phyloP scores from a whole-genome alignment of 192 early-diverging fungal species.

The Lobulomyces angularis region DNA sequence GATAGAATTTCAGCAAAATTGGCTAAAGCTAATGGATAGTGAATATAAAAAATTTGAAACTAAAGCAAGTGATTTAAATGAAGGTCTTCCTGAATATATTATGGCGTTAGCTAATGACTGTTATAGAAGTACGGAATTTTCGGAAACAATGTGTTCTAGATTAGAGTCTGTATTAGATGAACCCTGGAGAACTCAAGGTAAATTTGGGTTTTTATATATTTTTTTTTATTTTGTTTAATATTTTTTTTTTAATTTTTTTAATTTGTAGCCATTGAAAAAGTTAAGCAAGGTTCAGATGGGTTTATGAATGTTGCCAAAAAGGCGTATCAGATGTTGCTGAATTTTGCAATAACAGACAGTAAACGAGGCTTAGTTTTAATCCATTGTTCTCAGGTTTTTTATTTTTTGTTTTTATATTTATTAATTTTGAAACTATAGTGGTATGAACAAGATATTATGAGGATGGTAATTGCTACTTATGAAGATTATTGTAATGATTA shows the following conservation, averaged over 20 bases:
- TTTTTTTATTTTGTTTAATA: too few relatives aligned
- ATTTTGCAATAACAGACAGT: constrained; percentile 76
- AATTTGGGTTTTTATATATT: too few relatives aligned
- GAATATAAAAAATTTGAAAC: constrained; percentile 74
- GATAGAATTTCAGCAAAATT: constrained; percentile 69
- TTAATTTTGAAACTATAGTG: too few relatives aligned
- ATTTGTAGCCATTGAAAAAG: too few relatives aligned
- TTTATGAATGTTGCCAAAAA: constrained; percentile 81
- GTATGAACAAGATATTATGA: constrained; percentile 84
- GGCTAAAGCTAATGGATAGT: constrained; percentile 59
- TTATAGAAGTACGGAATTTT: constrained; percentile 80
- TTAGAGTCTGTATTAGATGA: constrained; percentile 30
- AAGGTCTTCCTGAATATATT: constrained; percentile 87
- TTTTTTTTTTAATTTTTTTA: too few relatives aligned
- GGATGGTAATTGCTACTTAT: constrained; percentile 79
- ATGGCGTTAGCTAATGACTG: constrained; percentile 94
- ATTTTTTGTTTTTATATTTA: too few relatives aligned
- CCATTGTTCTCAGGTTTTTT: too few relatives aligned
- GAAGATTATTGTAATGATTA: constrained; percentile 91
- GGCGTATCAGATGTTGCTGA: constrained; percentile 60
- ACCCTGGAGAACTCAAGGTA: constrained; percentile 11
- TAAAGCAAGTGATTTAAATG: constrained; percentile 56
- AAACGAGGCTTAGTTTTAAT: constrained; percentile 59
- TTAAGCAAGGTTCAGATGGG: constrained; percentile 58
- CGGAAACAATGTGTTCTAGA: constrained; percentile 58